Percentiles rank a stretch among this genome's conserved stretches.
These are phyloP conservation scores for Paracoccidioides lutzii DNA, from an alignment of 2,329 filamentous ascomycete species.

Conservation along the genomic window DNA sequence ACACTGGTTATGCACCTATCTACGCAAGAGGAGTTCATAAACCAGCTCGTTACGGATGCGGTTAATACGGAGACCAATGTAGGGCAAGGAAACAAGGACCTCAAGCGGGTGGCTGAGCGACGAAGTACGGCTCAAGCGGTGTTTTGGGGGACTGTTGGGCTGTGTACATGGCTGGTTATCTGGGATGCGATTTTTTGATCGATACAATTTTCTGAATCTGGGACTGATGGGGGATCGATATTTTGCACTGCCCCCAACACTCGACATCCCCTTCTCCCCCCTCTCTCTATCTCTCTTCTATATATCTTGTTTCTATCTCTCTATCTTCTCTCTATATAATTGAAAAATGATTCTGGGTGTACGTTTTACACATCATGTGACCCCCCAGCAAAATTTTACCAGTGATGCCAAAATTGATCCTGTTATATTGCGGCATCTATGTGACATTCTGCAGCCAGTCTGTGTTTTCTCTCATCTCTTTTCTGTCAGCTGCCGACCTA, in stretches of 20 bases:
- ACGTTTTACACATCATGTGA: no score
- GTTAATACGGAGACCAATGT: conserved; percentile 74
- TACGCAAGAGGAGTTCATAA: conserved; percentile 77
- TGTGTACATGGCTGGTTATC: conserved; percentile 60
- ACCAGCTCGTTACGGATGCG: conserved; percentile 75
- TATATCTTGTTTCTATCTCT: no score
- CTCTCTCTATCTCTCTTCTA: no score
- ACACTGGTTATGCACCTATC: conserved; percentile 75
- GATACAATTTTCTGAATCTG: neutral
- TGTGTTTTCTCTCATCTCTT: no score
- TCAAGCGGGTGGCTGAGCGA: conserved; percentile 67
- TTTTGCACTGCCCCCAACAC: neutral
- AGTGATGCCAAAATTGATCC: no score
- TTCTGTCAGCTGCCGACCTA: no score
- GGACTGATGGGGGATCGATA: neutral
- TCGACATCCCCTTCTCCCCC: no score
- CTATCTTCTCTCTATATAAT: no score
- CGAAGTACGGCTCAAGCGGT: conserved; percentile 63
- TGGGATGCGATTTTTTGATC: conserved; percentile 58
- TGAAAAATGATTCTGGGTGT: no score
- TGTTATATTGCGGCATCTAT: no score
- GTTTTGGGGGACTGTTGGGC: conserved; percentile 64
- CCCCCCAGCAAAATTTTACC: no score
- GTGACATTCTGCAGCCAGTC: no score
- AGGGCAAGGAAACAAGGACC: conserved; percentile 75